Conservation (phyloP, 768 basidiomycete species). For the Dioszegia crocea region DNA sequence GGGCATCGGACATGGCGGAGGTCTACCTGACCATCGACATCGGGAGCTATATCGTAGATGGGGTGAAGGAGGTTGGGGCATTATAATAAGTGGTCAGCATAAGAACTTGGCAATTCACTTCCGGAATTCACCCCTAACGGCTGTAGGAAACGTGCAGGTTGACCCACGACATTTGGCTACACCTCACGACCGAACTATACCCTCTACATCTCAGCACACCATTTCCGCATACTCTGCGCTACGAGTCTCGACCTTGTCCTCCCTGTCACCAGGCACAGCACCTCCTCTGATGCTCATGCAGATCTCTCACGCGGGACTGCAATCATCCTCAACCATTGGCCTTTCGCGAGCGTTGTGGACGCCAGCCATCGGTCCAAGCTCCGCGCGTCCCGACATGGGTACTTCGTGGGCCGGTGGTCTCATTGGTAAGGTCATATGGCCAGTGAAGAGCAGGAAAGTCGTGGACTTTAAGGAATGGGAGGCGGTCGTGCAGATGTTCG, state of each 20-base stretch:
- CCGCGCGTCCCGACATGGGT: conserved; percentile 32
- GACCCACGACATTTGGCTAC: conserved; percentile 36
- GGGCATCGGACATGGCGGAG: conserved; percentile 67
- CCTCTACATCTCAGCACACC: conserved; percentile 3
- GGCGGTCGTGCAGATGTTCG: conserved; percentile 61
- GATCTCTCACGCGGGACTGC: conserved; percentile 71
- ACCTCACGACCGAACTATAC: conserved; percentile 28
- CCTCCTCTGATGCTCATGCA: conserved; percentile 68
- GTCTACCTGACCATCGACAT: conserved; percentile 67
- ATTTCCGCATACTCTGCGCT: conserved; percentile 23
- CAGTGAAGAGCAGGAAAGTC: conserved; percentile 51
- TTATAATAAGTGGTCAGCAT: conserved; percentile 69
- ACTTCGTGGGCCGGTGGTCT: conserved; percentile 52
- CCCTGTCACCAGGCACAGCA: not conserved
- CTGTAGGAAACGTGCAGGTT: conserved; percentile 47
- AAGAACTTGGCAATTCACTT: not conserved
- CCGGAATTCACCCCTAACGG: conserved; percentile 14
- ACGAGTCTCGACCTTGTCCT: not conserved
- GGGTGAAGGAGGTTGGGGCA: conserved; percentile 75
- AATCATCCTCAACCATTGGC: conserved; percentile 72
- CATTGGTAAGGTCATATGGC: conserved; percentile 60
- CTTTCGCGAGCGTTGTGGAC: conserved; percentile 58
- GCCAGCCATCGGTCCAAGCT: conserved; percentile 69
- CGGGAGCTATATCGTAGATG: conserved; percentile 66
- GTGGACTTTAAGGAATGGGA: conserved; percentile 65